phyloP scores from a whole-genome alignment of 2,329 filamentous ascomycete species.

The Metarhizium anisopliae region DNA sequence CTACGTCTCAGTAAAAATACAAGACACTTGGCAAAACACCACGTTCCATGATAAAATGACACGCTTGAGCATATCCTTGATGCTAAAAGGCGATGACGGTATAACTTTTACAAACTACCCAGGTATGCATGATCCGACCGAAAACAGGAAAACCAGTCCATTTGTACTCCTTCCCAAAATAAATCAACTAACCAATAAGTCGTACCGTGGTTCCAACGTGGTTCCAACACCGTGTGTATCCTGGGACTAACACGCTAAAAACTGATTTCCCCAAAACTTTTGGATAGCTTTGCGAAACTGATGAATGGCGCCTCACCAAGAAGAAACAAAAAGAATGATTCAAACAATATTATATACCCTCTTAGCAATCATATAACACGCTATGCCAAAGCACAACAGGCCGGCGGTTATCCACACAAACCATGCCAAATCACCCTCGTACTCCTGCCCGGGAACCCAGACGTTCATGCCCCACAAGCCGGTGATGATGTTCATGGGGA shows the following conservation, averaged over 20 bases:
- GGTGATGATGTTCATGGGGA: constrained; percentile 98
- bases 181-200: not conserved
- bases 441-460: constrained; percentile 84
- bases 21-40: too few relatives aligned
- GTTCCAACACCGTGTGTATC: not conserved
- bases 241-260: not conserved
- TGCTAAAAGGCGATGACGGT: not conserved
- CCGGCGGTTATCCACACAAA: constrained; percentile 68
- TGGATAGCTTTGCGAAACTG: too few relatives aligned
- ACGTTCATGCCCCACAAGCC: constrained; percentile 99
- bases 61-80: too few relatives aligned
- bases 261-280: too few relatives aligned
- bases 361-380: constrained; percentile 76
- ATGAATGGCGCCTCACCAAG: too few relatives aligned
- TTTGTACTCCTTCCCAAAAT: not conserved
- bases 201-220: not conserved
- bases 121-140: not conserved
- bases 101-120: not conserved
- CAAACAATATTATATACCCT: constrained; percentile 72
- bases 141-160: not conserved
- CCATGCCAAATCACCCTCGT: constrained; percentile 66
- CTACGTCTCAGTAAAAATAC: too few relatives aligned
- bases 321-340: too few relatives aligned
- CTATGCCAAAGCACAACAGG: constrained; percentile 67
- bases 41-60: too few relatives aligned